A percentile compares a stretch with the other conserved stretches of the same genome.
Conservation (phyloP, 1,139 yeast species). For the Sugiyamaella japonica region DNA sequence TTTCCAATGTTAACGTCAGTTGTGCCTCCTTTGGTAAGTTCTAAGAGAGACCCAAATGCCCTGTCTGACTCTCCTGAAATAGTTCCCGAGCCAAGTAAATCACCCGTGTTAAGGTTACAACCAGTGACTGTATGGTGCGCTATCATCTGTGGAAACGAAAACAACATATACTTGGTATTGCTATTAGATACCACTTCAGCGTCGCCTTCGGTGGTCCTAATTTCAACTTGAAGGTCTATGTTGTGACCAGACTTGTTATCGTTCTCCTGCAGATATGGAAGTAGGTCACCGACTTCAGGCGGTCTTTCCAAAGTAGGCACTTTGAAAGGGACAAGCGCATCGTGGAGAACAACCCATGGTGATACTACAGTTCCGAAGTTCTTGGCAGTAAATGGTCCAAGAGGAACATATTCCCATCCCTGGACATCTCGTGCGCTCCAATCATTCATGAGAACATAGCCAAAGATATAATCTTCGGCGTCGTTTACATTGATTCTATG, state of each 20-base stretch:
- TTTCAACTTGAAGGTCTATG: conserved; percentile 25
- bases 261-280: conserved; percentile 27
- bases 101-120: conserved; percentile 33
- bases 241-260: conserved; percentile 26
- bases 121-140: conserved; percentile 36
- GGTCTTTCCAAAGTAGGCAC: conserved; percentile 24
- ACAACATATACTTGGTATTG: conserved; percentile 27
- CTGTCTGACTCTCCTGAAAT: conserved; percentile 27
- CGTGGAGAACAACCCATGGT: conserved; percentile 34
- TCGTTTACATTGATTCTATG: conserved; percentile 27
- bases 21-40: conserved; percentile 30
- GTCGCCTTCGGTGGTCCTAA: conserved; percentile 23
- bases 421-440: conserved; percentile 36
- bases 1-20: conserved; percentile 23
- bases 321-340: conserved; percentile 29
- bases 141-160: conserved; percentile 35
- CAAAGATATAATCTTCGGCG: conserved; percentile 33
- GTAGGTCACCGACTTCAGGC: conserved; percentile 21
- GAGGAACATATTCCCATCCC: conserved; percentile 36
- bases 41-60: conserved; percentile 31
- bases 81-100: conserved; percentile 36
- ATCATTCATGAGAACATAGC: conserved; percentile 35
- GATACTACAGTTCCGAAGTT: conserved; percentile 34
- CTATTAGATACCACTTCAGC: conserved; percentile 20
- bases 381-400: conserved; percentile 35